A percentile compares a stretch with the other conserved stretches of the same genome.
These are phyloP conservation scores for Phytophthora foliorum DNA, from an alignment of 352 stramenopile genomes.

Conservation along the genomic window DNA sequence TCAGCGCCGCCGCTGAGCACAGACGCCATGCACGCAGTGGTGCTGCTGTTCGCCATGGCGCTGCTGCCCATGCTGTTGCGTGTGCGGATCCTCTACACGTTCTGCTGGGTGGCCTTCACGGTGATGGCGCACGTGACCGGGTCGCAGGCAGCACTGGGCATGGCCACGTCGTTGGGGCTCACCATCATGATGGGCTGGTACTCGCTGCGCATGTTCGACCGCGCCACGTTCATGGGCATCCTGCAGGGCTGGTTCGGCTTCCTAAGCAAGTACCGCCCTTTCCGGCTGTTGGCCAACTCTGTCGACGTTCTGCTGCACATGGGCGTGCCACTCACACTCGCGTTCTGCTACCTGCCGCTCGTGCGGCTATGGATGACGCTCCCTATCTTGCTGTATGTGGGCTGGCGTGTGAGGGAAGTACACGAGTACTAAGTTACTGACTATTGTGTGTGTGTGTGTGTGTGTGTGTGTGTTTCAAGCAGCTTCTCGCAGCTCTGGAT, in stretches of 20 bases:
- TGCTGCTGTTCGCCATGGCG: conserved; percentile 49
- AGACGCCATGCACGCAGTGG: conserved; percentile 41
- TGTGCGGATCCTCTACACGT: conserved; percentile 57
- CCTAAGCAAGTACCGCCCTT: conserved; percentile 44
- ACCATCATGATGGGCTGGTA: conserved; percentile 74
- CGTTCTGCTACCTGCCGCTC: conserved; percentile 54
- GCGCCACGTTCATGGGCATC: conserved; percentile 56
- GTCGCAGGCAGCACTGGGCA: conserved; percentile 48
- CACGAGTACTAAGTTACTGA: background rate
- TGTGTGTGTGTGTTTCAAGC: conserved; percentile 10
- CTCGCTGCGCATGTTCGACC: conserved; percentile 51
- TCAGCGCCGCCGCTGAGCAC: conserved; percentile 3
- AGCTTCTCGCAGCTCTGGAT: conserved; percentile 64
- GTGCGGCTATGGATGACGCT: conserved; percentile 59
- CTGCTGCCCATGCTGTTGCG: conserved; percentile 47
- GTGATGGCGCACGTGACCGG: conserved; percentile 43
- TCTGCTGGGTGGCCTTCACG: conserved; percentile 53
- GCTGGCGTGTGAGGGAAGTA: too few relatives aligned
- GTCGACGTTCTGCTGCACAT: conserved; percentile 58
- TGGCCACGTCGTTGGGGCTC: conserved; percentile 52
- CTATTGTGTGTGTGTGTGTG: conserved; percentile 8
- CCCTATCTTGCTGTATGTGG: conserved; percentile 52
- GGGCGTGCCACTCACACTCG: conserved; percentile 48
- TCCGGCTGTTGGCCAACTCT: conserved; percentile 47
- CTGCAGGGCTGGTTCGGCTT: conserved; percentile 61